These are phyloP conservation scores for Tolypocladium sp. DNA, from an alignment of 2,329 filamentous ascomycete species.

Conservation along the genomic window DNA sequence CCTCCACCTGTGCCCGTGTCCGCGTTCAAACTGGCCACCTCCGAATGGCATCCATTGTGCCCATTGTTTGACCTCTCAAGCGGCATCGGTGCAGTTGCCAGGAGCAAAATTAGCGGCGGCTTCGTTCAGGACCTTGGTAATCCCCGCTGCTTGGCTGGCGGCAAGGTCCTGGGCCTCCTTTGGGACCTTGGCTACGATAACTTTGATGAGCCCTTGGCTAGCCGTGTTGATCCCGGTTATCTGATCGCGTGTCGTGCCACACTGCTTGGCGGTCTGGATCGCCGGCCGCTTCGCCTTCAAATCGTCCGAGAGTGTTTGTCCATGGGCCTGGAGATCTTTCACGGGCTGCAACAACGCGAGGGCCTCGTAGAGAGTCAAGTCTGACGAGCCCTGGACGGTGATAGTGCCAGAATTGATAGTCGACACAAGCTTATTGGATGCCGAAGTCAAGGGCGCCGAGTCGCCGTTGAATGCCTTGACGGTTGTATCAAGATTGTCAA, in stretches of 20 bases:
- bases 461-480: neutral
- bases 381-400: neutral
- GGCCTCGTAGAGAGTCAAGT: neutral
- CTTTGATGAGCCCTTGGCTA: neutral
- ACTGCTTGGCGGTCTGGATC: neutral
- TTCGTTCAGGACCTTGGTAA: neutral
- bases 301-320: neutral
- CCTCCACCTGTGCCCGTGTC: too few species aligned
- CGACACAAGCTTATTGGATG: neutral
- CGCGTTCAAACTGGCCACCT: too few species aligned
- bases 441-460: neutral
- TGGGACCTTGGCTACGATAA: constrained; percentile 1
- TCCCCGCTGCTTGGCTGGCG: neutral
- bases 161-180: neutral
- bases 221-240: neutral
- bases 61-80: neutral
- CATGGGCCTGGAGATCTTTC: neutral
- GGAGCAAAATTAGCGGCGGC: neutral
- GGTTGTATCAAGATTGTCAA: neutral
- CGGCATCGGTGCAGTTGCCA: neutral
- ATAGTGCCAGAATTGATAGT: neutral
- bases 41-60: neutral
- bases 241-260: neutral
- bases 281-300: neutral
- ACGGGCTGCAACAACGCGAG: neutral